These are phyloP conservation scores for Aspergillus chevalieri DNA, from an alignment of 2,329 filamentous ascomycete species.

Conservation along the genomic window DNA sequence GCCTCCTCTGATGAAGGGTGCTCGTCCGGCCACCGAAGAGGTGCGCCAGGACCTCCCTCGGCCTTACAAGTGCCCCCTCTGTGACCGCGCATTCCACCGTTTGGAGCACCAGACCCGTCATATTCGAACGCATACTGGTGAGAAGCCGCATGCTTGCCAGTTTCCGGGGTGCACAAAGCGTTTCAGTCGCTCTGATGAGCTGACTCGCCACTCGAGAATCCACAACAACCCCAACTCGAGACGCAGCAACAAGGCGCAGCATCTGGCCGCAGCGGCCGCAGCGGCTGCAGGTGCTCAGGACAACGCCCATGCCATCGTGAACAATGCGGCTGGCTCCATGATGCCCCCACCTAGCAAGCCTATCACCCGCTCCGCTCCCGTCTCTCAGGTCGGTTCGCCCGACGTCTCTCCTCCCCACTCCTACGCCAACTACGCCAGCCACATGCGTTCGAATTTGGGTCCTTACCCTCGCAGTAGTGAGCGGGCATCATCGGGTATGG, in stretches of 20 bases:
- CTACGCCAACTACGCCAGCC: conserved; percentile 58
- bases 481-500: conserved; percentile 46
- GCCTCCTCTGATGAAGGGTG: conserved; percentile 40
- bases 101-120: conserved; percentile 89
- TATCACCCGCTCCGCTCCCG: conserved; percentile 80
- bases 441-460: conserved; percentile 52
- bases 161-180: conserved; percentile 95
- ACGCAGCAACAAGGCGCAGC: conserved; percentile 77
- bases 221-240: conserved; percentile 98
- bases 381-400: conserved; percentile 80
- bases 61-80: conserved; percentile 96
- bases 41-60: conserved; percentile 74
- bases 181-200: conserved; percentile 92
- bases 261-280: conserved; percentile 53
- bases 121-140: conserved; percentile 93
- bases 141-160: conserved; percentile 95
- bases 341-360: conserved; percentile 74
- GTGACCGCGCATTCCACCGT: conserved; percentile 97
- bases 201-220: conserved; percentile 94
- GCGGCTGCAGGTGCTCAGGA: conserved; percentile 50
- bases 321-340: conserved; percentile 52
- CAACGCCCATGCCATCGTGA: conserved; percentile 30
- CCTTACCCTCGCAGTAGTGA: conserved; percentile 48
- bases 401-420: conserved; percentile 94
- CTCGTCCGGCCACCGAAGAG: conserved; percentile 54